Base-by-base conservation (phyloP, 2,329 filamentous ascomycete genomes). In the Diaporthe caulivora region DNA sequence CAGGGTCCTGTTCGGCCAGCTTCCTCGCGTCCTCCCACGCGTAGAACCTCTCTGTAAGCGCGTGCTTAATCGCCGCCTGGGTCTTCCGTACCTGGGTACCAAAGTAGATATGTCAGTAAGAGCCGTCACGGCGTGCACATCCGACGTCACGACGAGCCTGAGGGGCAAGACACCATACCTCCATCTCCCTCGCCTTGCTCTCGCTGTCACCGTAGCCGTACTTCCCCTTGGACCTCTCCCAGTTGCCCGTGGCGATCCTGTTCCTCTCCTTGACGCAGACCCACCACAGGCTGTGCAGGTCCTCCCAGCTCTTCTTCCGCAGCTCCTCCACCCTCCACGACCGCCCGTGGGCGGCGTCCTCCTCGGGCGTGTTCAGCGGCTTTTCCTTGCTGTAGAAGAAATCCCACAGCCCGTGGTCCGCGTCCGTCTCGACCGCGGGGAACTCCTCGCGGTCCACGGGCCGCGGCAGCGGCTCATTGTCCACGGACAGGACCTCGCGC, bases 281-380 rank as follows among this genome's bases (percentile, higher is more conserved):
- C 95, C 95, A 99, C 95, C 96, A 99, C 80, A 99, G 87, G 75
- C 88, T 87, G 83, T 98, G 95, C 78, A 99, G 85, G 82, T 98
- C 95, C 75, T 98, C 94, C 94, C 95, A 99, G 76, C 93, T 95
- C 85, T 98, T 98, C 76, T 90, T 88, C 76, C 95, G 90, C 79
- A 99, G 87, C 86, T 99, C 97, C 84, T 94, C 90, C 10, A 94
- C 91, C 15, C 89, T 91, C 97, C 97, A 99, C 37, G 91, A 87
- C 70, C 97, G 90, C 21, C 97, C 97, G 82, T 97, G 92, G 76
- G 89, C 86, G 65, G 87, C 81, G 72, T 93, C 91, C 77, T 96
- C 92, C 47, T 91, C 88, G 7, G 95, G 95, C 10, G 92, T 92
- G 78, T 89, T 88, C 79, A 98, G 82, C n/a, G 92, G 84, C 79